Conservation (phyloP, 208 protist species). For the Trypanosoma vivax region DNA sequence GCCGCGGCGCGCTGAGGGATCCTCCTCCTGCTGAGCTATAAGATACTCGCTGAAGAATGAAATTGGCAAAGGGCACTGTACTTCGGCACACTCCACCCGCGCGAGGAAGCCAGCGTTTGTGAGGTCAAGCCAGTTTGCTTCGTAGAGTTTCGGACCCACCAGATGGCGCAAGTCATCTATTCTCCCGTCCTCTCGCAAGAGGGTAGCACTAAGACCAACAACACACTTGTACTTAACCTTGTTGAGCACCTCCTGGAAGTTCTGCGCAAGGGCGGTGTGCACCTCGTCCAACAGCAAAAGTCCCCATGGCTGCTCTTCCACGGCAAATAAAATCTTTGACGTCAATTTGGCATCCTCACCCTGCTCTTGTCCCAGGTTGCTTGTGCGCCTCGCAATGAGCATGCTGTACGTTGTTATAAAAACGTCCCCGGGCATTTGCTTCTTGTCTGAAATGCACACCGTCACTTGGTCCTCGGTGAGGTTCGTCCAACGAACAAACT, state of each 20-base stretch:
- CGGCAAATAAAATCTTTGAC: slow-evolving; percentile 46
- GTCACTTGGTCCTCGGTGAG: slow-evolving; percentile 59
- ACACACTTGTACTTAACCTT: slow-evolving; percentile 95
- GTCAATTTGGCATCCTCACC: slow-evolving; percentile 39
- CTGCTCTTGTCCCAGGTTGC: slow-evolving; percentile 37
- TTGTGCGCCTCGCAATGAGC: slow-evolving; percentile 87
- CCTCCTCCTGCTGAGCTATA: neutral
- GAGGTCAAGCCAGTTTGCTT: slow-evolving; percentile 99
- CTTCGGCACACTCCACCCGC: slow-evolving; percentile 96
- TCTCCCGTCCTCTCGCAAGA: slow-evolving; percentile 96
- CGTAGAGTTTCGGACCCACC: slow-evolving; percentile 99
- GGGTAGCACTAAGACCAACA: slow-evolving; percentile 97
- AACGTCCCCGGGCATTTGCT: slow-evolving; percentile 67
- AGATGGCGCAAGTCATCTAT: slow-evolving; percentile 97
- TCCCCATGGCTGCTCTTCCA: slow-evolving; percentile 91
- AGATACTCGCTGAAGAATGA: slow-evolving; percentile 63
- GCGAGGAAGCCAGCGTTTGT: slow-evolving; percentile 94
- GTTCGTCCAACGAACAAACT: slow-evolving; percentile 93
- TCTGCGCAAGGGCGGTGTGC: slow-evolving; percentile 95
- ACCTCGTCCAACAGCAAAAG: slow-evolving; percentile 99
- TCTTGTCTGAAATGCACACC: slow-evolving; percentile 78
- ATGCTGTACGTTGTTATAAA: slow-evolving; percentile 99
- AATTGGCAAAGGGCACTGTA: slow-evolving; percentile 95
- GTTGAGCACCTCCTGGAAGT: slow-evolving; percentile 94
- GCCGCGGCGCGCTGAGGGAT: slow-evolving; percentile 7